Base-by-base conservation (phyloP, 2,329 filamentous ascomycete genomes). In the Ilyonectria sp. region DNA sequence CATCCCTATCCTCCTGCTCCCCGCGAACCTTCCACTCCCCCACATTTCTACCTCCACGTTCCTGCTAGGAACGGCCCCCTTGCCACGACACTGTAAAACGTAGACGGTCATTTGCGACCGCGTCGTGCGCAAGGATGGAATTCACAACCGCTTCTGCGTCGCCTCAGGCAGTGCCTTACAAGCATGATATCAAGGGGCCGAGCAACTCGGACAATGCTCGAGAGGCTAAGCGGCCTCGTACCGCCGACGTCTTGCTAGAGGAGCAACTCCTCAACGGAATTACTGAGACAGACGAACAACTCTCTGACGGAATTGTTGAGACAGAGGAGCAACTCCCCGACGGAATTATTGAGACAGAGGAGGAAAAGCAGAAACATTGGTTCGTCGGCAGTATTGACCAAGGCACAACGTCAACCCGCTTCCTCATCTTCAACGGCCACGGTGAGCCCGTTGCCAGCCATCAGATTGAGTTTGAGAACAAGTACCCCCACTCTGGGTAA, bases 321-420 rank as follows among this genome's bases (percentile, higher is more conserved):
- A 10, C 33, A n/a, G 26, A 50, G 26, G 47, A 50, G 26, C 26
- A 52, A 17, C 75, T 81, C n/a, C 79, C 79, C 4, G 56, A 68
- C 9, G 78, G 75, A 60, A 78, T 81, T 33, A 68, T 60, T 17
- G 75, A 77, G 60, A 82, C 79, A 2, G 75, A 75, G 17, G 76
- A 79, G 15, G 77, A 81, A 67, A 69, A 73, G 47, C 63, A 71
- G 53, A 69, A 76, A 54, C 74, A 91, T 63, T 89, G 89, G 82
- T 97, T 93, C 76, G 91, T 97, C 68, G 94, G 94, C 67, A 93
- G 93, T 74, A 95, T 97, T 78, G 94, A 97, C 78, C 94, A 97
- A 77, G 94, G 94, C 65, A 97, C 94, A 13, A 97, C 94, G 35
- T 95, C 93, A 66, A 93, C 94, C 37, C 89, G 94, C 43, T 97